A percentile compares a stretch with the other conserved stretches of the same genome.
phyloP scores from a whole-genome alignment of 1,284 basidiomycete species.

The Apiotrichum montevideense region DNA sequence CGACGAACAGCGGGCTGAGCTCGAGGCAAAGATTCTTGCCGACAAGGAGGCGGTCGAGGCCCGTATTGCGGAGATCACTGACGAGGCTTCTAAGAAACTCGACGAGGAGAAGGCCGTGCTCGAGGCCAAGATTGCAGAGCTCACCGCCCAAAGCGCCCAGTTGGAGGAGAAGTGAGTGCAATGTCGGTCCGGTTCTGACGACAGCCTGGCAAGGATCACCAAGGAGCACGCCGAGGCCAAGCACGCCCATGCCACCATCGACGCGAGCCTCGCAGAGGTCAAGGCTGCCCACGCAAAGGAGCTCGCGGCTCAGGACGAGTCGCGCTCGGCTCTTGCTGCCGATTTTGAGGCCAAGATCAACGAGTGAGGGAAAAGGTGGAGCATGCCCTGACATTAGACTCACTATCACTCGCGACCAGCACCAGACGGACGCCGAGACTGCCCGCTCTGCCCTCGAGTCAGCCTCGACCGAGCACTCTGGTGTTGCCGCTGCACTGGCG shows the following conservation, averaged over 20 bases:
- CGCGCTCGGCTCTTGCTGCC: background rate
- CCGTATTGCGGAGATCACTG: conserved; percentile 6
- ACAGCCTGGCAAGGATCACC: conserved; percentile 9
- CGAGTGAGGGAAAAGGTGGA: conserved; percentile 5
- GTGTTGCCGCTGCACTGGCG: conserved; percentile 7
- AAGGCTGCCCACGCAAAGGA: conserved; percentile 6
- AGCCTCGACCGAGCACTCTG: conserved; percentile 5
- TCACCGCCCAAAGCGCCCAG: conserved; percentile 15
- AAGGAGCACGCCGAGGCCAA: conserved; percentile 8
- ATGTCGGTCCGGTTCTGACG: background rate
- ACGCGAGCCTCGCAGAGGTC: conserved; percentile 13
- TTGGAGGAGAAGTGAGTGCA: conserved; percentile 28
- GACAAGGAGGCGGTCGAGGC: conserved; percentile 6
- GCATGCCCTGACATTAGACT: conserved; percentile 5
- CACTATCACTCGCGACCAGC: conserved; percentile 14
- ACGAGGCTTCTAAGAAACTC: conserved; percentile 8
- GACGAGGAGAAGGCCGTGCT: conserved; percentile 18
- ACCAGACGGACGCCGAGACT: conserved; percentile 16
- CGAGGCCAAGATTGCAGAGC: conserved; percentile 19
- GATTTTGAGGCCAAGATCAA: conserved; percentile 13
- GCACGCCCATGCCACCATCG: conserved; percentile 3
- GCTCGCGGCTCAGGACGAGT: conserved; percentile 5
- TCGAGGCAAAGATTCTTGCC: conserved; percentile 19
- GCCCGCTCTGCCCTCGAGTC: conserved; percentile 4
- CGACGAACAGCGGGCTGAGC: conserved; percentile 19